phyloP scores from a whole-genome alignment of 257 asterid species.

The Solanum neorickii region DNA sequence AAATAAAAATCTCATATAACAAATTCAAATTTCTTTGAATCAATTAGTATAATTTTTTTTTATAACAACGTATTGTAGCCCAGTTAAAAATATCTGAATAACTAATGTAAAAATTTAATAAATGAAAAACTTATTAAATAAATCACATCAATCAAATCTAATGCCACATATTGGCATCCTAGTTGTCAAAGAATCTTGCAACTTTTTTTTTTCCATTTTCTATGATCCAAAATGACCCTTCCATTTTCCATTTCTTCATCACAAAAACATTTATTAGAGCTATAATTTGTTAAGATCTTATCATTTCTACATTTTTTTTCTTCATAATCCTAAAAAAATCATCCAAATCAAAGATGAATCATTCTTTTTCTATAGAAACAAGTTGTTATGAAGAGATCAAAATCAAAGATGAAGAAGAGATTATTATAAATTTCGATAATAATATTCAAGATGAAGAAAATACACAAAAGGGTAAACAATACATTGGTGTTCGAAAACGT shows the following conservation, averaged over 20 bases:
- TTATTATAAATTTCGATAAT: not conserved
- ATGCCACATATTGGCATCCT: not conserved
- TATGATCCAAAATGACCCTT: not conserved
- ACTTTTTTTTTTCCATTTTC: not conserved
- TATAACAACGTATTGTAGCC: not conserved
- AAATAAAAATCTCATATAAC: not conserved
- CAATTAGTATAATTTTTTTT: not conserved
- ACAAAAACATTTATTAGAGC: not conserved
- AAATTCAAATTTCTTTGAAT: not conserved
- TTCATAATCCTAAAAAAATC: not conserved
- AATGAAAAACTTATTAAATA: not conserved
- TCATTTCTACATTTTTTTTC: not conserved
- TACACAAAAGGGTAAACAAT: not conserved
- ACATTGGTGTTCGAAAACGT: constrained; percentile 1
- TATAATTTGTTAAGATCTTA: not conserved
- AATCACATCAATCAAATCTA: not conserved
- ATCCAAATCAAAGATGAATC: not conserved
- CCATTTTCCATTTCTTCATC: not conserved
- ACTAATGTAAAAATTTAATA: not conserved
- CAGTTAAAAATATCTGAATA: not conserved
- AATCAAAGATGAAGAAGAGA: not conserved
- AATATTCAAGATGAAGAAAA: not conserved
- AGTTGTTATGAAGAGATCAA: not conserved
- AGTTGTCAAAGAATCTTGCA: not conserved
- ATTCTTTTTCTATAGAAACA: not conserved